A percentile compares a stretch with the other conserved stretches of the same genome.
phyloP scores from a whole-genome alignment of 2,329 filamentous ascomycete species.

The Tolypocladium tundrense region DNA sequence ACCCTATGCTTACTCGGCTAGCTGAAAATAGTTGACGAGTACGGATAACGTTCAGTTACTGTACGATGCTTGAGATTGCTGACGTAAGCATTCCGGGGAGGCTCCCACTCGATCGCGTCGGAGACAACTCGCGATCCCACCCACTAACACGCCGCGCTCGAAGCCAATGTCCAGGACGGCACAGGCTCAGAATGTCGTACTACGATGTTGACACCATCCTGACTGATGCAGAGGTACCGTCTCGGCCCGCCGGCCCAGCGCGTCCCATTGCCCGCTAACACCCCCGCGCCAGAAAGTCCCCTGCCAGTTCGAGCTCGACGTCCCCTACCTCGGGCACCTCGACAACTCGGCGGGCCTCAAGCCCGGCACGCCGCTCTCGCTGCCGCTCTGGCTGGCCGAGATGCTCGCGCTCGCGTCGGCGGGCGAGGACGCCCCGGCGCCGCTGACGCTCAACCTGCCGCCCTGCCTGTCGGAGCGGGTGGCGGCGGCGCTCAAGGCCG shows the following conservation, averaged over 20 bases:
- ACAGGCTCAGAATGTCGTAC: constrained; percentile 49
- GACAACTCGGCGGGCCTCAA: constrained; percentile 80
- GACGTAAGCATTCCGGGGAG: background rate
- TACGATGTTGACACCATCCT: constrained; percentile 79
- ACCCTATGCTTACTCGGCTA: background rate
- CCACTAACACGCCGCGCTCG: background rate
- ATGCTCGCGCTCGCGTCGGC: constrained; percentile 69
- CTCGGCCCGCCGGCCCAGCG: background rate
- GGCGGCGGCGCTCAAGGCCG: constrained; percentile 81
- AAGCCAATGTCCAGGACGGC: background rate
- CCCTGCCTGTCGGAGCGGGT: constrained; percentile 67
- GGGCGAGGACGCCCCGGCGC: constrained; percentile 38
- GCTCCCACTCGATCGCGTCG: background rate
- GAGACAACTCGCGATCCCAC: background rate
- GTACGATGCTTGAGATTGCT: background rate
- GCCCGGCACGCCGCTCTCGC: constrained; percentile 64
- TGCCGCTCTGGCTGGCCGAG: constrained; percentile 90
- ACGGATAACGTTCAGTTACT: too few species aligned
- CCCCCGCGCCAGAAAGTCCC: constrained; percentile 67
- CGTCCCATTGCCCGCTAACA: background rate
- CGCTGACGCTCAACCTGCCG: constrained; percentile 75
- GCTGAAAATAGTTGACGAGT: too few species aligned
- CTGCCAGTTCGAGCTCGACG: constrained; percentile 85
- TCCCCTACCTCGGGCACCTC: constrained; percentile 78
- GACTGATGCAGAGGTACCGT: constrained; percentile 66